phyloP scores from a whole-genome alignment of 2,329 filamentous ascomycete species.

The Colletotrichum cuscutae region DNA sequence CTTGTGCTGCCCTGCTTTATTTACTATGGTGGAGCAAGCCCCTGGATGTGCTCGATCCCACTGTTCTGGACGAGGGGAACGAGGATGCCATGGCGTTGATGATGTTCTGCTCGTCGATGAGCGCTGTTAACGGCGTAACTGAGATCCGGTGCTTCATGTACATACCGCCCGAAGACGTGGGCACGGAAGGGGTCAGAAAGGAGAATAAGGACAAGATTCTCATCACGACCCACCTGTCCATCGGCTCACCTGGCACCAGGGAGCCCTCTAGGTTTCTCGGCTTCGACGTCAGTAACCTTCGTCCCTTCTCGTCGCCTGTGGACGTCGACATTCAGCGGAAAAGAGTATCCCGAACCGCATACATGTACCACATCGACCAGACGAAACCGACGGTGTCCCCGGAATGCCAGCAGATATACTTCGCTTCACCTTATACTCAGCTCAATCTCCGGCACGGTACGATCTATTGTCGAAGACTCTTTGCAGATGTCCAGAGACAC shows the following conservation, averaged over 20 bases:
- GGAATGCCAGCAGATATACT: constrained; percentile 19
- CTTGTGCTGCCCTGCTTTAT: constrained; percentile 47
- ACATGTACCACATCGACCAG: constrained; percentile 27
- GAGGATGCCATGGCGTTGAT: constrained; percentile 7
- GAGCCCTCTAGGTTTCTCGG: constrained; percentile 28
- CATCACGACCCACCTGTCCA: constrained; percentile 24
- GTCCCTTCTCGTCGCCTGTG: neutral
- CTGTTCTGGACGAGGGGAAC: constrained; percentile 2
- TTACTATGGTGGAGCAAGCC: constrained; percentile 48
- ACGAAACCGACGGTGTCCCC: constrained; percentile 23
- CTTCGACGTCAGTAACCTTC: constrained; percentile 23
- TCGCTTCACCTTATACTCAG: constrained; percentile 1
- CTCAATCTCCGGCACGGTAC: constrained; percentile 13
- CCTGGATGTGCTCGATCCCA: constrained; percentile 24
- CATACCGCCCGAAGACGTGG: neutral
- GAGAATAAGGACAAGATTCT: neutral
- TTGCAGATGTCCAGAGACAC: constrained; percentile 14
- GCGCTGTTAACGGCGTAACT: constrained; percentile 15
- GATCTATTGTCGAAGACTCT: constrained; percentile 22
- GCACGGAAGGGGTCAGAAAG: neutral
- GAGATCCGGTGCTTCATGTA: constrained; percentile 31
- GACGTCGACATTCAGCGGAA: neutral
- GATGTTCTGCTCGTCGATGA: constrained; percentile 18
- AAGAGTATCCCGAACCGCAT: constrained; percentile 8
- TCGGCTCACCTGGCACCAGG: constrained; percentile 23